phyloP scores from a whole-genome alignment of 768 basidiomycete species.

The Glaciozyma antarctica region DNA sequence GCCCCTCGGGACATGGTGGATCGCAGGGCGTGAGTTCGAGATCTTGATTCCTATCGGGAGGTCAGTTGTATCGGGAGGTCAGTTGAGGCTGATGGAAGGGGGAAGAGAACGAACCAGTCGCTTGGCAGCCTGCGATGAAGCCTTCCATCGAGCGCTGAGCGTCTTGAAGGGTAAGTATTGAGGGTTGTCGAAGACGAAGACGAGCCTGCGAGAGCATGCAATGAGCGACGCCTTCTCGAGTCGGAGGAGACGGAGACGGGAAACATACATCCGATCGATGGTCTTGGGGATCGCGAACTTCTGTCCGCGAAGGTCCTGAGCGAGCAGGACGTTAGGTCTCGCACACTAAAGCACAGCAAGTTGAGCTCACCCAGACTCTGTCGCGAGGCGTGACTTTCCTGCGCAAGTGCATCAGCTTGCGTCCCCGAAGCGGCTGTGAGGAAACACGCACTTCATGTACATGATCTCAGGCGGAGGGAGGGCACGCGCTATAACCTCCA shows the following conservation, averaged over 20 bases:
- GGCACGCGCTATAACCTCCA: not conserved
- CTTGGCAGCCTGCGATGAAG: not conserved
- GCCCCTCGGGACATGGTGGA: constrained; percentile 8
- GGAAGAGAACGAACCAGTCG: not conserved
- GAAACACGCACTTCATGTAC: not conserved
- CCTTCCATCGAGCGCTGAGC: constrained; percentile 4
- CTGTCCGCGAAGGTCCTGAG: not conserved
- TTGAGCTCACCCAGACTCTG: not conserved
- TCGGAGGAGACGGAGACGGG: not conserved
- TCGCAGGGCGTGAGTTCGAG: not conserved
- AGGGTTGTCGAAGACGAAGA: not conserved
- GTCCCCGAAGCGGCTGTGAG: too few species aligned
- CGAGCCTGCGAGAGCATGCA: not conserved
- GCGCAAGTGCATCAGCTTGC: too few species aligned
- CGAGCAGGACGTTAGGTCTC: not conserved
- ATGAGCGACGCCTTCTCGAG: not conserved
- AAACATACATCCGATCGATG: not conserved
- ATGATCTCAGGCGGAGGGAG: not conserved
- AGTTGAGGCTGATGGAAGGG: too few species aligned
- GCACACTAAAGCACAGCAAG: too few species aligned
- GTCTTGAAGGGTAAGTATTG: not conserved
- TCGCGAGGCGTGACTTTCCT: not conserved
- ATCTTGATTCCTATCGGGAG: not conserved
- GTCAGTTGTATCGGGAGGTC: too few species aligned
- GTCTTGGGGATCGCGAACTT: not conserved